Conservation (phyloP, 2,329 filamentous ascomycete genomes). For the Talaromyces atroroseus region DNA sequence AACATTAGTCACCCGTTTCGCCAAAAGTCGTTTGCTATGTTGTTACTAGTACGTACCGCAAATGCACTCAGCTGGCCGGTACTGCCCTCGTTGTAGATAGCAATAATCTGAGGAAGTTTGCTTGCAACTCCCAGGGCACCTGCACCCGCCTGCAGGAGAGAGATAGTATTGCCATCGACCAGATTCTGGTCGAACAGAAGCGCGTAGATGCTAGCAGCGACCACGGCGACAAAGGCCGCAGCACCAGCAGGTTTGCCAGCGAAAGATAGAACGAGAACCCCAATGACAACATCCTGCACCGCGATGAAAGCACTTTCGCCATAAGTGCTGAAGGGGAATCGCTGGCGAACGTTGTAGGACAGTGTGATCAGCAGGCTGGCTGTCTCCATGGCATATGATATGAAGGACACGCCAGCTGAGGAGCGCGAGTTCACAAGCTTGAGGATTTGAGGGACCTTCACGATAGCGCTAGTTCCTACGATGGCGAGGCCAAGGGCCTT, state of each 20-base stretch:
- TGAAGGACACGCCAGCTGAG: constrained; percentile 77
- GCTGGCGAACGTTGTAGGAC: constrained; percentile 85
- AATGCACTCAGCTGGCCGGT: constrained; percentile 97
- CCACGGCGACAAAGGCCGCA: constrained; percentile 69
- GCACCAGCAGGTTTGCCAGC: constrained; percentile 63
- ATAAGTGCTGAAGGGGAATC: constrained; percentile 93
- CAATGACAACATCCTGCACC: constrained; percentile 86
- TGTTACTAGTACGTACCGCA: constrained; percentile 54
- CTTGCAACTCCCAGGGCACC: constrained; percentile 78
- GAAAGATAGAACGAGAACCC: constrained; percentile 79
- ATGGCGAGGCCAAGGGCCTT: constrained; percentile 93
- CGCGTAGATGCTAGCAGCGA: constrained; percentile 64
- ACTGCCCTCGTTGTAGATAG: constrained; percentile 76
- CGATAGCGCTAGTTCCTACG: constrained; percentile 79
- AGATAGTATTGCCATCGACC: constrained; percentile 62
- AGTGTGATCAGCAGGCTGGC: constrained; percentile 80
- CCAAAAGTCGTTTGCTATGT: not conserved
- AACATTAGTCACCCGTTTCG: not conserved
- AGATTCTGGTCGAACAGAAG: constrained; percentile 61
- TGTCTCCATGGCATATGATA: constrained; percentile 90
- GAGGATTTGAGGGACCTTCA: constrained; percentile 95
- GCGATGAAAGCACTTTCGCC: constrained; percentile 92
- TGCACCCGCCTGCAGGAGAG: constrained; percentile 75
- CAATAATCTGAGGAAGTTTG: constrained; percentile 88
- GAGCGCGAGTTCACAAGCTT: constrained; percentile 81